Evolutionary conservation across 2,329 filamentous ascomycete species (phyloP).

Genomic region (Cadophora sp.): DNA sequence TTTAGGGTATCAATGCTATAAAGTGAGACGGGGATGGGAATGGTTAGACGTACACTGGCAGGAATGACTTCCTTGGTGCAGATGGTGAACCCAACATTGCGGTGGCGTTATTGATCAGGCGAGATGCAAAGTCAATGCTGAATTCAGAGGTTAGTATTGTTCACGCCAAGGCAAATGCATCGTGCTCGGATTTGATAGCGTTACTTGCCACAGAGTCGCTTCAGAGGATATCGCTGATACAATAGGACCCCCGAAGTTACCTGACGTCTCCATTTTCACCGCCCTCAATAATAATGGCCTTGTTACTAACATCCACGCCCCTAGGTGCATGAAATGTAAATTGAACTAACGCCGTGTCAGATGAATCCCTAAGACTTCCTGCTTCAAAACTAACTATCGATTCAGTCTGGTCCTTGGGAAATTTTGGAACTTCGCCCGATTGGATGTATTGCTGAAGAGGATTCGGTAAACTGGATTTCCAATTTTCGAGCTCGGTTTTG

Average conservation of each 20-base stretch:
- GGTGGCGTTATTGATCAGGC: conserved; percentile 22
- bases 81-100: conserved; percentile 18
- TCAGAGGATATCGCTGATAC: conserved; percentile 26
- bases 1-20: conserved; percentile 19
- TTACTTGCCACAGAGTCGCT: conserved; percentile 23
- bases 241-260: conserved; percentile 25
- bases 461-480: conserved; percentile 23
- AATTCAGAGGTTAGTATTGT: conserved; percentile 19
- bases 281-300: conserved; percentile 25
- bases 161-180: conserved; percentile 6
- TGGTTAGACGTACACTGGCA: conserved; percentile 23
- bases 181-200: conserved; percentile 1
- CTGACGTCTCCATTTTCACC: conserved; percentile 18
- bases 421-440: conserved; percentile 23
- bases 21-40: conserved; percentile 16
- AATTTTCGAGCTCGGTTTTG: conserved; percentile 25
- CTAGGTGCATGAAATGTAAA: conserved; percentile 28
- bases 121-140: conserved; percentile 26
- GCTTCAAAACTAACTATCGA: conserved; percentile 22
- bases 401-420: conserved; percentile 23
- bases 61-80: conserved; percentile 24
- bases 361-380: conserved; percentile 14
- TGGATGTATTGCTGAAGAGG: conserved; percentile 24
- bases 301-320: conserved; percentile 26
- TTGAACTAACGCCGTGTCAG: conserved; percentile 23